Evolutionary conservation across 192 early-diverging fungal genomes (phyloP), one percentile per base, ranked within the genome.

Genomic region (Coemansia nantahalensis): DNA sequence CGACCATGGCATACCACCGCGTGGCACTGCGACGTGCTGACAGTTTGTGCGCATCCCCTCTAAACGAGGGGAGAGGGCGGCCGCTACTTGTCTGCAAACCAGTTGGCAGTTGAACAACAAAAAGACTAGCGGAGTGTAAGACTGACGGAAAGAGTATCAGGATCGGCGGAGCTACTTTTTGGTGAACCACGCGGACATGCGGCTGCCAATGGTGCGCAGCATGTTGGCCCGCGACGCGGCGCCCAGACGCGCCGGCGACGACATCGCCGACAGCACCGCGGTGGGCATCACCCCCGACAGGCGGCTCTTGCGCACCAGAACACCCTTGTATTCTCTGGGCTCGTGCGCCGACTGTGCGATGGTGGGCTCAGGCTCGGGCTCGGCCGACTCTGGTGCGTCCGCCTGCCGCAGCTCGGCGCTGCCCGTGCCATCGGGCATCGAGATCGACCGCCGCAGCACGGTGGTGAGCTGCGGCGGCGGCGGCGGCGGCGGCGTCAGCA

Each of bases 141-240:
- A n/a, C n/a, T n/a, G n/a, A n/a, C n/a, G n/a, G n/a, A n/a, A 28
- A 28, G 7, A 28, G 34, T 8, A 35, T 7, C 4, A 35, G 2
- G 11, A 35, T 7, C 2, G 2, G 14, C 34, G 14, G 9, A 10
- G 5, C 24, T 54, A 45, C 38, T 73, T 65, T 39, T 73, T 73
- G 34, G 36, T 50, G 33, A 73, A 73, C 70, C 70, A 73, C 38
- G 70, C 65, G 8, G 70, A 58, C 28, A 73, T 51, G 34, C 62
- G 43, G 6, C 57, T 54, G 7, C 62, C 58, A 39, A 73, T 26
- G 5, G 48, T 58, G 22, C 54, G 60, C 15, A 73, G 45, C 30
- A 73, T 48, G 10, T 60, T 60, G 24, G 43, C 46, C 14, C 60
- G 22, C 8, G 68, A 51, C 1, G 50, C 19, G 4, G 45, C 24